These are phyloP conservation scores for Pythium brachiatum DNA, from an alignment of 352 stramenopile genomes.

Conservation along the genomic window DNA sequence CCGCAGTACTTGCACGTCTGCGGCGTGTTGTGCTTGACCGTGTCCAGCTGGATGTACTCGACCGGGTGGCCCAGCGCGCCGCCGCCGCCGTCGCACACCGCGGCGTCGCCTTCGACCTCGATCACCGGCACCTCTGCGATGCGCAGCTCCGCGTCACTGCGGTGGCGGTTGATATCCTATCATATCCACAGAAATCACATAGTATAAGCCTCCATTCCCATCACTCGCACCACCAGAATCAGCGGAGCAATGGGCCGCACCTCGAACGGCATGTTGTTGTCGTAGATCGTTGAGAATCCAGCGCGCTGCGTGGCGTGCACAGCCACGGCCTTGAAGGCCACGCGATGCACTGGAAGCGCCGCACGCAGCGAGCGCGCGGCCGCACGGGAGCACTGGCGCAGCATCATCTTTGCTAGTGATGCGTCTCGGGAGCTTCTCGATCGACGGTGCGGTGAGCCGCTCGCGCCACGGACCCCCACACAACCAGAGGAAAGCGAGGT, in stretches of 20 bases:
- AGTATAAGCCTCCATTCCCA: background rate
- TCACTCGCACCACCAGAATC: slow-evolving; percentile 17
- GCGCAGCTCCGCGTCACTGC: slow-evolving; percentile 88
- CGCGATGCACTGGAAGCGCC: slow-evolving; percentile 8
- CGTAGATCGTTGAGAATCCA: slow-evolving; percentile 69
- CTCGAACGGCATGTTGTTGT: slow-evolving; percentile 59
- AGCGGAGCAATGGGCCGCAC: slow-evolving; percentile 23
- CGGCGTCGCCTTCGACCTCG: slow-evolving; percentile 89
- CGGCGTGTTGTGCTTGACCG: slow-evolving; percentile 59
- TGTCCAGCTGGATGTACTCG: slow-evolving; percentile 94
- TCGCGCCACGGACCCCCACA: slow-evolving; percentile 6
- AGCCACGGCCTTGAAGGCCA: slow-evolving; percentile 13
- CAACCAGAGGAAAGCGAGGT: slow-evolving; percentile 9
- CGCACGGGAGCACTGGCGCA: slow-evolving; percentile 44
- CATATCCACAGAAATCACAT: background rate
- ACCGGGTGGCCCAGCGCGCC: slow-evolving; percentile 96
- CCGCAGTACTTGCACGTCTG: slow-evolving; percentile 94
- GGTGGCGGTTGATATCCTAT: slow-evolving; percentile 79
- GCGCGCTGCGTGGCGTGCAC: slow-evolving; percentile 29
- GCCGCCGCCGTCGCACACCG: slow-evolving; percentile 95
- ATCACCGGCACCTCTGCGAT: slow-evolving; percentile 89
- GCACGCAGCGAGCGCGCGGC: slow-evolving; percentile 28
- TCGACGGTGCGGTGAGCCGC: slow-evolving; percentile 9
- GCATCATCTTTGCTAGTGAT: slow-evolving; percentile 28
- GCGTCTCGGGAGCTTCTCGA: slow-evolving; percentile 7